A percentile compares a stretch with the other conserved stretches of the same genome.
Conservation (phyloP, 148 eudicot genomes). For the Chenopodium suecicum region DNA sequence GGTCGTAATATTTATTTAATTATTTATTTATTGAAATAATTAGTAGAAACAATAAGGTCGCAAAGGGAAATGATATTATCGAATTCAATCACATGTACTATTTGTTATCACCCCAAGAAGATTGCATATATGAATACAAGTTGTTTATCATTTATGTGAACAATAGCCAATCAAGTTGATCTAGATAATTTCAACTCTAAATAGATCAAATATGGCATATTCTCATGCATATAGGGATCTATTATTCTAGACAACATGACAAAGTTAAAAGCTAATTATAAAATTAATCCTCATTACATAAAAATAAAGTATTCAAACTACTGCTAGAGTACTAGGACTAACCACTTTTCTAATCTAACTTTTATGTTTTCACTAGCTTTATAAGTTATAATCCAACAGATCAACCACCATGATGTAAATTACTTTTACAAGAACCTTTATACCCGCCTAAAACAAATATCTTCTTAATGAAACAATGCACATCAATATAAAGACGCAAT, state of each 20-base stretch:
- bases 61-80: too few species aligned
- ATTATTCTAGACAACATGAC: too few species aligned
- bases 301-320: background rate
- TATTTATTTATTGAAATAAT: too few species aligned
- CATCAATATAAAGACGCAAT: background rate
- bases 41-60: too few species aligned
- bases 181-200: background rate
- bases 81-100: too few species aligned
- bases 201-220: background rate
- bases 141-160: too few species aligned
- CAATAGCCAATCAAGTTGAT: background rate
- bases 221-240: background rate
- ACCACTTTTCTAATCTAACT: slow-evolving; percentile 2
- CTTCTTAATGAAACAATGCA: too few species aligned
- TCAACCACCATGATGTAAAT: slow-evolving; percentile 1
- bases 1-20: too few species aligned
- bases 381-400: slow-evolving; percentile 2
- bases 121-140: too few species aligned
- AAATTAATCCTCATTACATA: background rate
- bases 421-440: background rate
- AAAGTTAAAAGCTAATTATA: too few species aligned
- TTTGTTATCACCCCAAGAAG: too few species aligned
- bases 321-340: background rate
- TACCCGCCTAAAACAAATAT: too few species aligned
- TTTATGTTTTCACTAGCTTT: background rate